Evolutionary conservation across 768 basidiomycete species (phyloP).

Genomic region (Boletus rex-veris): DNA sequence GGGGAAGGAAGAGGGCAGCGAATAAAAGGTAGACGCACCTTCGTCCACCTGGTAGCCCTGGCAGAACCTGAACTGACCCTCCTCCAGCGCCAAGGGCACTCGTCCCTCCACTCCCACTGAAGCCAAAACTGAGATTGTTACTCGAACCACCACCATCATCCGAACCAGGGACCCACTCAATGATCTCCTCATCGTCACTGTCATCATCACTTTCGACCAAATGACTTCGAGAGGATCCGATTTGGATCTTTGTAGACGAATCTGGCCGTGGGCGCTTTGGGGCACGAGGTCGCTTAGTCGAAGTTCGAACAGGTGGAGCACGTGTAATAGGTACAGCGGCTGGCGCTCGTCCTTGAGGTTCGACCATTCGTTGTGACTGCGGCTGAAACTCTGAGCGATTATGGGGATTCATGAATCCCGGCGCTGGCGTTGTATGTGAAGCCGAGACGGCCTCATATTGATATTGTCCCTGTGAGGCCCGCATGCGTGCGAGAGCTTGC

Average conservation of each 20-base stretch:
- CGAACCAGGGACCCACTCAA: slow-evolving; percentile 20
- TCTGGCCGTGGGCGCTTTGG: slow-evolving; percentile 20
- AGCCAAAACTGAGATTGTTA: neutral
- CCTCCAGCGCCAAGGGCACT: neutral
- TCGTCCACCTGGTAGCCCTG: slow-evolving; percentile 19
- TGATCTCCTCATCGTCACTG: slow-evolving; percentile 29
- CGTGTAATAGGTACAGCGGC: neutral
- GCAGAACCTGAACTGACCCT: slow-evolving; percentile 1
- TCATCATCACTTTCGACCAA: slow-evolving; percentile 27
- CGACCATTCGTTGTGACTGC: neutral
- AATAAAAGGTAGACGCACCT: slow-evolving; percentile 24
- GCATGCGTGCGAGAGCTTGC: neutral
- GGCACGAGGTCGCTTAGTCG: slow-evolving; percentile 21
- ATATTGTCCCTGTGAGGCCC: slow-evolving; percentile 10
- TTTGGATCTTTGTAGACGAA: neutral
- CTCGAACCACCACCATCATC: slow-evolving; percentile 1
- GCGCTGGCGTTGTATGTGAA: neutral
- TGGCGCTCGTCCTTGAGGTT: slow-evolving; percentile 1
- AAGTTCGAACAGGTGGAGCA: slow-evolving; percentile 3
- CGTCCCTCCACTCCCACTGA: neutral
- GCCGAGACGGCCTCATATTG: slow-evolving; percentile 1
- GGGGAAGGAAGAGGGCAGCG: neutral
- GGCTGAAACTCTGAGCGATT: neutral
- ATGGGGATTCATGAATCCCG: neutral
- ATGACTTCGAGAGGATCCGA: neutral